Evolutionary conservation across 352 stramenopile genomes (phyloP), one percentile per base, ranked within the genome.

Genomic region (Pythium phragmitis): DNA sequence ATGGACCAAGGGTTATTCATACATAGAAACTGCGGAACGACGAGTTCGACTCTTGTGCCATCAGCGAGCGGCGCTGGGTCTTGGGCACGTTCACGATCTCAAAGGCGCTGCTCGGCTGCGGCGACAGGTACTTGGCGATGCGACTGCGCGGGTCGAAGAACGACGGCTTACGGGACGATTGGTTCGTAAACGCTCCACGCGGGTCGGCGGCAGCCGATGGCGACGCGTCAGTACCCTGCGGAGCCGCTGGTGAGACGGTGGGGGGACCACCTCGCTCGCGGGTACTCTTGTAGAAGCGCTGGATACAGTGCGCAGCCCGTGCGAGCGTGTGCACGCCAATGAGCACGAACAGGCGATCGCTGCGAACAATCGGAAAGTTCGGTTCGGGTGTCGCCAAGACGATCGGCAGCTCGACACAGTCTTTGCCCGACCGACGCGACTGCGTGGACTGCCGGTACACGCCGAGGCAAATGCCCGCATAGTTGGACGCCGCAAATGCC

Each of bases 391-490:
- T 88, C 30, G 85, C 87, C 57, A 95, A 83, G 16, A 93, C 83
- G 26, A 93, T 91, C 4, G 82, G 87, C 13, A 95, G 56, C 52
- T 91, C 71, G 1, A 88, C 74, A 1, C 58, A 64, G n/a, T 59
- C 19, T 33, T 75, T 57, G 14, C 69, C 75, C 2, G 62, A 63
- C 17, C 71, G 69, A 50, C 82, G 66, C 16, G 61, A 63, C 69
- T 92, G 82, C 7, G 68, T 83, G 17, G 84, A 91, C 23, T 83
- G 65, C 2, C 87, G 77, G 45, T 95, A 95, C 23, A 95, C 67
- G 0, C 84, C 84, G 2, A 95, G 62, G 23, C 82, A 90, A 55
- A 89, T 84, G 2, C 84, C 84, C 5, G 82, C 75, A 53, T 80
- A 95, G 4, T 61, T 69, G n/a, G 81, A 87, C 1, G 62, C 61